Evolutionary conservation across 352 stramenopile genomes (phyloP).

Genomic region (Globisporangium acanthophoron): DNA sequence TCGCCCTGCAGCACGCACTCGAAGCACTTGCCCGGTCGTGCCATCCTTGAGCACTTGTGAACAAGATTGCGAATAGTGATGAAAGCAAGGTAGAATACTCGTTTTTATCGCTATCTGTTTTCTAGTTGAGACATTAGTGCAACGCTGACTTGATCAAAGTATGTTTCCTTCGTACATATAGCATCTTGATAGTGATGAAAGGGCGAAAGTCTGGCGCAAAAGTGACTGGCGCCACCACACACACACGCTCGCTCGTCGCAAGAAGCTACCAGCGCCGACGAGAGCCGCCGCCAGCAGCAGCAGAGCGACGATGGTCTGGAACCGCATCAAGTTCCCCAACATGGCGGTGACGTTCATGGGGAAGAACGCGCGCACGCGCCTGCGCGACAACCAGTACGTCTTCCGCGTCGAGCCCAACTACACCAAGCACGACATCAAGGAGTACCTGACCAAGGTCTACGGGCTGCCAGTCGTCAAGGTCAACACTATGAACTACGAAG

Average conservation of each 20-base stretch:
- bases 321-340: constrained; percentile 82
- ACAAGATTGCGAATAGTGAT: not conserved
- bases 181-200: not conserved
- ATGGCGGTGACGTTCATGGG: constrained; percentile 86
- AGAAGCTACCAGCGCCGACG: not conserved
- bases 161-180: not conserved
- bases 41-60: constrained; percentile 24
- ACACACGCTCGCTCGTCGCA: not conserved
- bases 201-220: not conserved
- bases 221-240: not conserved
- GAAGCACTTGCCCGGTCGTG: constrained; percentile 69
- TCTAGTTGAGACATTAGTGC: not conserved
- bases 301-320: constrained; percentile 70
- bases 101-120: not conserved
- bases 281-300: constrained; percentile 9
- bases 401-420: constrained; percentile 94
- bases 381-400: constrained; percentile 81
- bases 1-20: constrained; percentile 79
- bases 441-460: constrained; percentile 97
- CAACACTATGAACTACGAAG: constrained; percentile 94
- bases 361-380: constrained; percentile 71
- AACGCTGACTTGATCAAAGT: not conserved
- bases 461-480: constrained; percentile 92
- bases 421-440: constrained; percentile 97
- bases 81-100: not conserved